Base-by-base conservation (phyloP, 108 stramenopile species). In the Cyclotella cryptica region DNA sequence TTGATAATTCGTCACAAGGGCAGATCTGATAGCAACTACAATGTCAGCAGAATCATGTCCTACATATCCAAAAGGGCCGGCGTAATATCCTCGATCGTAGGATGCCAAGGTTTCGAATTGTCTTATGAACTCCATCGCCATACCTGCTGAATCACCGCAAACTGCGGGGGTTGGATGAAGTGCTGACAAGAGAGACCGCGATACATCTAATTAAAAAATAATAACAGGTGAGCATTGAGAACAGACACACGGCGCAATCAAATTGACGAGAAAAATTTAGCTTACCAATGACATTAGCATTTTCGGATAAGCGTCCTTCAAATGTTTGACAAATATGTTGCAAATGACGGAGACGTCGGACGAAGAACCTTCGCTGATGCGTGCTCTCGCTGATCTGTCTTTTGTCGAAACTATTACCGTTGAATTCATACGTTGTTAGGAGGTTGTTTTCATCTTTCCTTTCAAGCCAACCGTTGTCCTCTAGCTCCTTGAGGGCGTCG, bases 141-240 rank as follows among this genome's bases (percentile, higher is more conserved):
- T 35, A 18, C 63, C 49, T 24, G 78, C 44, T 0, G 92, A 89
- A 53, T 80, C 88, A 11, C 94, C 94, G 54, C 89, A 84, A 19
- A 96, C 89, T 28, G 94, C 94, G 19, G 94, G 94, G 53, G 94
- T 96, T 60, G 94, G 94, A 75, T 96, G 94, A 15, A 96, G 81
- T 15, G 59, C 69, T 11, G 69, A 17, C n/a, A 93, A 66, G 3
- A 96, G 85, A 70, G 72, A 74, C 60, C 80, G 73, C 10, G 80
- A 81, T 26, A 84, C 81, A 64, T 88, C 79, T 62, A 28, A 18
- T 0, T 9, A 43, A 22, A 43, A 17, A 5, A 5, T 17, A 2
- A 27, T 58, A 21, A 14, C 24, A 3, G 22, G 57, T 45, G 21
- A 58, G 24, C 19, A 1, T 14, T 21, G 19, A 9, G 24, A 13